These are phyloP conservation scores for Pythium aristosporum DNA, from an alignment of 352 stramenopile genomes.

Conservation along the genomic window DNA sequence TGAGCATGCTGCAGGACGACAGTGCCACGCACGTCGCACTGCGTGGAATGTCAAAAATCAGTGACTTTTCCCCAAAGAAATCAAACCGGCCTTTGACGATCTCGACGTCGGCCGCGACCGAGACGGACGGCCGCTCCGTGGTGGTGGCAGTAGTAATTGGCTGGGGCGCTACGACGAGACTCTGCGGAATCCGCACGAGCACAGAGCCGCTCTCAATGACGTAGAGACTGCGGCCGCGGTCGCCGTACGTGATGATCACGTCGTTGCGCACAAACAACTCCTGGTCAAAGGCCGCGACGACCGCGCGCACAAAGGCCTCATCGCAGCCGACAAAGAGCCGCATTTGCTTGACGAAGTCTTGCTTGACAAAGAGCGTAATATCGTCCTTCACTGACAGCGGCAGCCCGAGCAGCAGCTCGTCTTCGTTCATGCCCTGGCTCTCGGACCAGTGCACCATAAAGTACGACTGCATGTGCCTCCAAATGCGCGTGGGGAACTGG, in stretches of 20 bases:
- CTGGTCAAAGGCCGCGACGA: slow-evolving; percentile 63
- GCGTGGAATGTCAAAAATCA: slow-evolving; percentile 43
- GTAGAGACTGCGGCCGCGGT: slow-evolving; percentile 60
- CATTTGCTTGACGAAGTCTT: slow-evolving; percentile 56
- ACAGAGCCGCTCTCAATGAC: slow-evolving; percentile 61
- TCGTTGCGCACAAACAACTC: slow-evolving; percentile 78
- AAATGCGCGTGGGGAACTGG: slow-evolving; percentile 48
- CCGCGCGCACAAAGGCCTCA: slow-evolving; percentile 51
- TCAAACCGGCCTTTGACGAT: slow-evolving; percentile 44
- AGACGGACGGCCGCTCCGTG: not conserved
- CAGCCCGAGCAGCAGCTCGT: slow-evolving; percentile 52
- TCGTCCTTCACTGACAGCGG: slow-evolving; percentile 52
- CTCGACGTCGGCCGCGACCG: slow-evolving; percentile 23
- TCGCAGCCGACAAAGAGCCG: slow-evolving; percentile 58
- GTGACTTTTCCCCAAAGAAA: slow-evolving; percentile 48
- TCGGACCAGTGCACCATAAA: slow-evolving; percentile 68
- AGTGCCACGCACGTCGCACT: slow-evolving; percentile 44
- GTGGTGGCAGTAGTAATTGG: not conserved
- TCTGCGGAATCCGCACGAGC: slow-evolving; percentile 31
- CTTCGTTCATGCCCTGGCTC: slow-evolving; percentile 62
- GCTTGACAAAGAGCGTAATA: slow-evolving; percentile 62
- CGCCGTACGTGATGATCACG: slow-evolving; percentile 67
- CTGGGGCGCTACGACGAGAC: not conserved
- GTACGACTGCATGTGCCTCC: slow-evolving; percentile 56
- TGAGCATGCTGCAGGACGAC: slow-evolving; percentile 40